phyloP scores from a whole-genome alignment of 768 basidiomycete species.

The Suillus placidus region DNA sequence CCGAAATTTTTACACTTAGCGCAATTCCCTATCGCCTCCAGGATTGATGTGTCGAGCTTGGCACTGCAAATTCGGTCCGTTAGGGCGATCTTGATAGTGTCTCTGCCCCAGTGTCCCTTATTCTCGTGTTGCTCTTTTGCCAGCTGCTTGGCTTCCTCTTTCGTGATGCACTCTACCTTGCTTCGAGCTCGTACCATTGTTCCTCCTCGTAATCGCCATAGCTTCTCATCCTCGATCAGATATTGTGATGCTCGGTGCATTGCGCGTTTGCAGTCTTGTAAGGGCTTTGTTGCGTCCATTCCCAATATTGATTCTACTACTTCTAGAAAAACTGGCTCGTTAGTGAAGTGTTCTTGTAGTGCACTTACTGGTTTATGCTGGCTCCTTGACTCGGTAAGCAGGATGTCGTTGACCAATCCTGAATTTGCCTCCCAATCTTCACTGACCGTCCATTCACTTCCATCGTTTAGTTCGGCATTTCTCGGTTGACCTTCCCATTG shows the following conservation, averaged over 20 bases:
- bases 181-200: constrained; percentile 8
- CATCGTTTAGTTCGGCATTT: too few species aligned
- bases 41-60: constrained; percentile 23
- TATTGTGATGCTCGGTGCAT: too few species aligned
- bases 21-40: neutral
- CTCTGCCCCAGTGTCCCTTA: constrained; percentile 38
- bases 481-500: too few species aligned
- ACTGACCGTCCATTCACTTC: too few species aligned
- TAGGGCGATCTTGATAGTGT: constrained; percentile 33
- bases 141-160: constrained; percentile 13
- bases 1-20: neutral
- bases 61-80: constrained; percentile 33
- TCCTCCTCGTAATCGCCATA: too few species aligned
- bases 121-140: constrained; percentile 5
- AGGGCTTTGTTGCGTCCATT: constrained; percentile 16
- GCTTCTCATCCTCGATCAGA: too few species aligned
- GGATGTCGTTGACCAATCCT: too few species aligned
- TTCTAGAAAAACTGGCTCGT: constrained; percentile 23
- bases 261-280: constrained; percentile 16
- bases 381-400: too few species aligned
- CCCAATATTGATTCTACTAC: constrained; percentile 19
- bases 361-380: too few species aligned
- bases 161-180: constrained; percentile 8
- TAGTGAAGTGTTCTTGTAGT: constrained; percentile 6
- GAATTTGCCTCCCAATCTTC: too few species aligned